Conservation (phyloP, 2,329 filamentous ascomycete genomes). For the Monosporascus sp. region DNA sequence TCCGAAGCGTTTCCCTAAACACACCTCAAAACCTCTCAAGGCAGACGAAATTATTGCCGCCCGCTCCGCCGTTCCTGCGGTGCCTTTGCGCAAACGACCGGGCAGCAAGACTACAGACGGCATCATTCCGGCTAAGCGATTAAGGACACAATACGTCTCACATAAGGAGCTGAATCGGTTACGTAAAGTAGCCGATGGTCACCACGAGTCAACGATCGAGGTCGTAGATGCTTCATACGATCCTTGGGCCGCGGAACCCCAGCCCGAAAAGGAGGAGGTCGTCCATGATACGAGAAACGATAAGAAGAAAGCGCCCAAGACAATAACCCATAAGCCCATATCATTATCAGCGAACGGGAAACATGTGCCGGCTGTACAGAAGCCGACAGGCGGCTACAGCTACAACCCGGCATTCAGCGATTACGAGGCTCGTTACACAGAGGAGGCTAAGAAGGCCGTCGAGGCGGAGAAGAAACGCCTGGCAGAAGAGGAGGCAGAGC, state of each 20-base stretch:
- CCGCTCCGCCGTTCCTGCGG: conserved; percentile 74
- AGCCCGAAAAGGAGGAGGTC: conserved; percentile 19
- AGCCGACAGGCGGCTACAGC: conserved; percentile 76
- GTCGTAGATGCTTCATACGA: conserved; percentile 67
- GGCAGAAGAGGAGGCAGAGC: conserved; percentile 60
- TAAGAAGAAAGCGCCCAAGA: conserved; percentile 65
- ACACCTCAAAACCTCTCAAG: conserved; percentile 73
- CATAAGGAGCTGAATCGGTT: conserved; percentile 78
- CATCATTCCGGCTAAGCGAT: conserved; percentile 67
- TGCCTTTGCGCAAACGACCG: conserved; percentile 72
- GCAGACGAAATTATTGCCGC: conserved; percentile 86
- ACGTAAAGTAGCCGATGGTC: conserved; percentile 71
- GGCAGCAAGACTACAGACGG: conserved; percentile 68
- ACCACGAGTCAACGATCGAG: conserved; percentile 49
- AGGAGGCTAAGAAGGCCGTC: conserved; percentile 74
- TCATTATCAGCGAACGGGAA: conserved; percentile 82
- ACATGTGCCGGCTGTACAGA: conserved; percentile 68
- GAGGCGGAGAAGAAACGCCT: conserved; percentile 73
- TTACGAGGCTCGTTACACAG: conserved; percentile 70
- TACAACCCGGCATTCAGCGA: conserved; percentile 90
- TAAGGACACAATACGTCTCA: conserved; percentile 73
- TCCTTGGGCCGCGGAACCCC: conserved; percentile 60
- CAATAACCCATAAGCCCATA: conserved; percentile 70
- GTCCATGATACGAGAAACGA: conserved; percentile 36
- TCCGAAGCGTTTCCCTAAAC: conserved; percentile 57